A percentile compares a stretch with the other conserved stretches of the same genome.
Conservation (phyloP, 345 rosid species). For the Lagerstroemia speciosa region DNA sequence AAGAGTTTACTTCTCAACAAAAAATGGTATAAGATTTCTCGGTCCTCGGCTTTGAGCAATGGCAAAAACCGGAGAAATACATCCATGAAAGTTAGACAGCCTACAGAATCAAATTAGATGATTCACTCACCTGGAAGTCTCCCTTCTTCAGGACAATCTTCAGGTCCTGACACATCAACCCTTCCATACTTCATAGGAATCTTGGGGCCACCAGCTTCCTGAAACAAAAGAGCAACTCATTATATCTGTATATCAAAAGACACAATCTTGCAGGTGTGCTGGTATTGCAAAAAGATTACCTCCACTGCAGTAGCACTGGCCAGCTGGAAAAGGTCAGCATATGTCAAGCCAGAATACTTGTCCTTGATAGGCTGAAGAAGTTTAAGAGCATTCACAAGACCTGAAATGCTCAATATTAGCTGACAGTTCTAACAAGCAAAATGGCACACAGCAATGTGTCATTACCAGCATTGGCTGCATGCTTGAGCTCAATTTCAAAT, state of each 20-base stretch:
- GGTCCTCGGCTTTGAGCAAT: too few relatives aligned
- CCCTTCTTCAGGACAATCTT: slow-evolving; percentile 93
- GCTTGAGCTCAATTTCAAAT: slow-evolving; percentile 85
- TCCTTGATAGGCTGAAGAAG: slow-evolving; percentile 78
- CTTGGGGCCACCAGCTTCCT: slow-evolving; percentile 96
- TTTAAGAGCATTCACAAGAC: slow-evolving; percentile 74
- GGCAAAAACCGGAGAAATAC: too few relatives aligned
- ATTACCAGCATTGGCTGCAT: slow-evolving; percentile 92
- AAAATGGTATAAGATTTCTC: too few relatives aligned
- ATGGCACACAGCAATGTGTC: slow-evolving; percentile 2
- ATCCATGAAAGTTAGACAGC: neutral
- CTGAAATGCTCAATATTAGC: slow-evolving; percentile 31
- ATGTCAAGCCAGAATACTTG: slow-evolving; percentile 63
- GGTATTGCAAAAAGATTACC: slow-evolving; percentile 31
- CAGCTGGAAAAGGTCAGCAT: slow-evolving; percentile 92
- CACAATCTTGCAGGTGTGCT: neutral
- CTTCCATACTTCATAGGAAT: slow-evolving; percentile 93
- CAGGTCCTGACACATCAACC: slow-evolving; percentile 66
- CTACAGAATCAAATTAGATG: neutral
- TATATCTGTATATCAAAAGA: neutral
- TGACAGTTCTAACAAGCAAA: neutral
- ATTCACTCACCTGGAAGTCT: slow-evolving; percentile 83
- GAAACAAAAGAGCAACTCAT: slow-evolving; percentile 8
- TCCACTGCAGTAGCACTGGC: slow-evolving; percentile 92
- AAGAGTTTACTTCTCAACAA: too few relatives aligned